Evolutionary conservation across 345 rosid species (phyloP), one percentile per base, ranked within the genome.

Genomic region (Cardamine chenopodiifolia): DNA sequence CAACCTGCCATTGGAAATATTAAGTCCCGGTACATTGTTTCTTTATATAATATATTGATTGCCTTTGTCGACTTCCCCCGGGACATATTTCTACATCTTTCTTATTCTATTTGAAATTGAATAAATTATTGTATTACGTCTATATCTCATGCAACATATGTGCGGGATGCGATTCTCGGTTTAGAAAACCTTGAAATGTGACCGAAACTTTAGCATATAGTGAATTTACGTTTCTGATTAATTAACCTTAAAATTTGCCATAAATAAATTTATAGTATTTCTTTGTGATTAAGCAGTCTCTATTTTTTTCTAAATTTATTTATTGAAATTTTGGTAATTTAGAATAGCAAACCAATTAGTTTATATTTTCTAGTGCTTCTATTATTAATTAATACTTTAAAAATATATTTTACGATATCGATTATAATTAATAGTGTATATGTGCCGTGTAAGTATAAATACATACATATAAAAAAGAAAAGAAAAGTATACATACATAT

Each of bases 11-110:
- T 67, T 34, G 7, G 26, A 75, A 67, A 67, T 67, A 67, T 49
- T 50, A 50, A 50, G 79, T 50, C 79, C 35, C 47, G 68, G 47
- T 75, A 19, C 73, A 75, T 39, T 67, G 79, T 39, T 67, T 48
- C 7, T 29, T 68, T 59, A 48, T 75, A 67, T 58, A 48, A 48
- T 67, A 37, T 47, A 3, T 75, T 68, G 73, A 75, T 68, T 50
- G 68, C 48, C 18, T 75, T 68, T 75, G 79, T 68, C 69, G 73
- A 68, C 70, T 60, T 60, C 55, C 45, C 67, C n/a, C 45, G 11
- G 18, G 61, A 74, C 78, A 74, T 67, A 28, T 74, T 56, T 75
- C 61, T 49, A 68, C 68, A 59, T 59, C 73, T 66, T 74, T 39
- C 62, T 39, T 75, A 29, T 68, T 58, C 15, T 68, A 75, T 50